phyloP scores from a whole-genome alignment of 345 rosid genomes.

The Psidium friedrichsthalianum region DNA sequence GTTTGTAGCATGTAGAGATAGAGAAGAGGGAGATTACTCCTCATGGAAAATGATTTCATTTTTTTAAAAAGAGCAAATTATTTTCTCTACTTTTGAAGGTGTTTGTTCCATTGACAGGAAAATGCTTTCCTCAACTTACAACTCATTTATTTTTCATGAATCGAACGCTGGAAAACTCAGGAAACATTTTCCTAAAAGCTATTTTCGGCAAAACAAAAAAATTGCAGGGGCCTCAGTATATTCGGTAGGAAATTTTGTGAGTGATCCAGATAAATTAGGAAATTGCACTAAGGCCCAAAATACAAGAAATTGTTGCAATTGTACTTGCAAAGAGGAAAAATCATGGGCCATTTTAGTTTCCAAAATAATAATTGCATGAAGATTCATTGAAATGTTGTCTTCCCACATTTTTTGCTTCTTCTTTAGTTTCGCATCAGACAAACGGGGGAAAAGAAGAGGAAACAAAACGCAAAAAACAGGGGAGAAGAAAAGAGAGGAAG shows the following conservation, averaged over 20 bases:
- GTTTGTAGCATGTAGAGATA: too few relatives aligned
- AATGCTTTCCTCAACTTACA: too few relatives aligned
- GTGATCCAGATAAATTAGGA: background rate
- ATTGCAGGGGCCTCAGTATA: background rate
- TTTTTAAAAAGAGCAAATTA: too few relatives aligned
- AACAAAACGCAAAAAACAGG: background rate
- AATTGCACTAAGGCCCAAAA: background rate
- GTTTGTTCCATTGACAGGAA: too few relatives aligned
- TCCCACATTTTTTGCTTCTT: background rate
- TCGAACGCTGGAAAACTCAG: too few relatives aligned
- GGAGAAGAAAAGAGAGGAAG: background rate
- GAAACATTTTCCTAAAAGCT: too few relatives aligned
- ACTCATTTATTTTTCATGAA: too few relatives aligned
- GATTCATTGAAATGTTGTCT: background rate
- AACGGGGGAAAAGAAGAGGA: background rate
- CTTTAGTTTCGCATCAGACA: background rate
- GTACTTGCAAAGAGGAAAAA: background rate
- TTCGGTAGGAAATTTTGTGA: background rate
- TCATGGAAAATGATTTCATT: too few relatives aligned
- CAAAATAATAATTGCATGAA: background rate
- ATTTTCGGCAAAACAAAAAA: too few relatives aligned
- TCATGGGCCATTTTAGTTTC: background rate
- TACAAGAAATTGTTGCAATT: background rate
- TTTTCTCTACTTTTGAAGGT: too few relatives aligned
- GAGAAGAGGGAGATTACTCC: too few relatives aligned